Evolutionary conservation across 75 land plant genomes (phyloP).

Genomic region (Picea glauca): DNA sequence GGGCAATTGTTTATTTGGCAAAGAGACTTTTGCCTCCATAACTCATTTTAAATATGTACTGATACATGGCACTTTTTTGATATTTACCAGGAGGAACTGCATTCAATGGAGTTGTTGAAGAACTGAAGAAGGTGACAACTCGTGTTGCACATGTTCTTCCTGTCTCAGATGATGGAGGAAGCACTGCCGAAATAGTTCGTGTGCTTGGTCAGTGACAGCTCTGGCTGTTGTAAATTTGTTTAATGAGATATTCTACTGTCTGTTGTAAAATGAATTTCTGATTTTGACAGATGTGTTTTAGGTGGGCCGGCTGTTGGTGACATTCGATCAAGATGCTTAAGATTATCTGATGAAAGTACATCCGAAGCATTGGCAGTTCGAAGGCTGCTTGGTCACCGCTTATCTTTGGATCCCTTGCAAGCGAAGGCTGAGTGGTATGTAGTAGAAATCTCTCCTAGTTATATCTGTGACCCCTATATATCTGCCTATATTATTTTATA

Average conservation of each 20-base stretch:
- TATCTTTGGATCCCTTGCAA: slow-evolving; percentile 55
- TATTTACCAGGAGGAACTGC: slow-evolving; percentile 88
- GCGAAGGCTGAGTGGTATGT: slow-evolving; percentile 93
- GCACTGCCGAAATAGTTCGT: slow-evolving; percentile 98
- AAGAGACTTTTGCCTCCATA: background rate
- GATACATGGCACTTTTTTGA: background rate
- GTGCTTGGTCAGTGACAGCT: slow-evolving; percentile 69
- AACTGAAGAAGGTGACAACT: slow-evolving; percentile 87
- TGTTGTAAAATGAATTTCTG: background rate
- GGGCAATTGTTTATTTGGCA: background rate
- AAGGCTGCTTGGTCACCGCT: slow-evolving; percentile 88
- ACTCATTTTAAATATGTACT: background rate
- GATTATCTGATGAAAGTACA: slow-evolving; percentile 91
- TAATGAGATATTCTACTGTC: background rate
- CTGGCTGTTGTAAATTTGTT: background rate
- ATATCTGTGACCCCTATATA: background rate
- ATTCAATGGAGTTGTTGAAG: slow-evolving; percentile 98
- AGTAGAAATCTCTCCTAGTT: background rate
- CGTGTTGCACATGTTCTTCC: slow-evolving; percentile 96
- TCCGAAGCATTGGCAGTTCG: slow-evolving; percentile 92
- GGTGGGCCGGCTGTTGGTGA: slow-evolving; percentile 99
- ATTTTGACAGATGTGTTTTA: slow-evolving; percentile 20
- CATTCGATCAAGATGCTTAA: slow-evolving; percentile 93
- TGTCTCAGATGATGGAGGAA: slow-evolving; percentile 99
- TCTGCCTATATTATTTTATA: background rate